phyloP scores from a whole-genome alignment of 306 rosid genomes.

The Dryas alaskensis region DNA sequence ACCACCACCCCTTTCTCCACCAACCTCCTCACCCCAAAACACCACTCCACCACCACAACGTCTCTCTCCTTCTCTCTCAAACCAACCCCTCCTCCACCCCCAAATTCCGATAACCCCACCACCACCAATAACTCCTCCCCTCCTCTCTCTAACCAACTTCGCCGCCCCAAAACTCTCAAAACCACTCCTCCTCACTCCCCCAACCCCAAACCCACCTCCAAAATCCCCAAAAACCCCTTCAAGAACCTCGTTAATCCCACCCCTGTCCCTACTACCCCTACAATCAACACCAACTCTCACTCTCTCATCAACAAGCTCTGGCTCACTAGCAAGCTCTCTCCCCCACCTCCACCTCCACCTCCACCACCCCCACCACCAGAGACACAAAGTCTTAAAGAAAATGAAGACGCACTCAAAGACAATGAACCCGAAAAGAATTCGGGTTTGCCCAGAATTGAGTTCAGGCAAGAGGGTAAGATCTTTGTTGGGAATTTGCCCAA shows the following conservation, averaged over 20 bases:
- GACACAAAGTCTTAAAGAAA: background rate
- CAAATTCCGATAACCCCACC: conserved; percentile 32
- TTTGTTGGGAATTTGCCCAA: conserved; percentile 82
- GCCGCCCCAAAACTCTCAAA: conserved; percentile 69
- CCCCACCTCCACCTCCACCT: conserved; percentile 40
- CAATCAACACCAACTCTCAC: conserved; percentile 19
- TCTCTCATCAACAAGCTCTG: conserved; percentile 66
- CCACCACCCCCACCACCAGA: background rate
- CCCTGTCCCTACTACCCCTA: conserved; percentile 22
- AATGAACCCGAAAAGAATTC: conserved; percentile 15
- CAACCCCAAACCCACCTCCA: conserved; percentile 28
- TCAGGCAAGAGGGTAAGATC: conserved; percentile 79
- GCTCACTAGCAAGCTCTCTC: conserved; percentile 84
- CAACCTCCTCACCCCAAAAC: conserved; percentile 28
- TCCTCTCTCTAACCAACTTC: conserved; percentile 34
- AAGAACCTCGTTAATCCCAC: conserved; percentile 35
- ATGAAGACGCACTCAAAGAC: background rate
- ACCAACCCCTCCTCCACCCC: conserved; percentile 35
- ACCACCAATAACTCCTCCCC: conserved; percentile 21
- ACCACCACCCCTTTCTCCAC: conserved; percentile 27
- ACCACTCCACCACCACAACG: conserved; percentile 24
- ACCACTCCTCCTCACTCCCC: conserved; percentile 27
- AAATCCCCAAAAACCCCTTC: conserved; percentile 54
- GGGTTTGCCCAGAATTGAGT: conserved; percentile 18
- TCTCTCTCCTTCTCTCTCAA: conserved; percentile 43